Evolutionary conservation across 108 stramenopile species (phyloP), one percentile per base, ranked within the genome.

Genomic region (Pseudonitzschia multistriata): DNA sequence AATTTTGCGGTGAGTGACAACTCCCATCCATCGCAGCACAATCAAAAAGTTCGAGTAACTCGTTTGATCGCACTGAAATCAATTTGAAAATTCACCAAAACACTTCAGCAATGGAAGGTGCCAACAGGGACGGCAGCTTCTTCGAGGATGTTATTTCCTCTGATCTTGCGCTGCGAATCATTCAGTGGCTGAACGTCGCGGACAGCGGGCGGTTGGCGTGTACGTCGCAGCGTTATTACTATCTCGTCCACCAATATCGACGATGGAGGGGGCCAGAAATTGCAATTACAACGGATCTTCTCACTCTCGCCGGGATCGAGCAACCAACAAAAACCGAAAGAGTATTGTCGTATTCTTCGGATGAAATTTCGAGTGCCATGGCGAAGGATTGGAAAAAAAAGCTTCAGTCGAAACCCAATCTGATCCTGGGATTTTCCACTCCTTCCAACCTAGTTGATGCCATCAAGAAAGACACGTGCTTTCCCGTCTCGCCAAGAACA

Each of bases 111-210:
- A 45, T 45, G 42, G 42, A 45, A 17, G 42, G 17, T 45, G 3
- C 42, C 50, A 25, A 52, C 50, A 2, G 25, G n/a, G n/a, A n/a
- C 50, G 8, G 22, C 8, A 52, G 19, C 50, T 19, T 25, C 11
- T 8, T 52, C 3, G 50, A 52, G 50, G 50, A 22, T 24, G 3
- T 25, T n/a, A 10, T 76, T 49, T 75, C 73, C 37, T 64, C 75
- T 4, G 81, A 86, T 71, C 40, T 81, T 15, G 55, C 82, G 39
- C 48, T 86, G 50, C 35, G 80, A 22, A 56, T 83, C 14, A 61
- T 81, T 21, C 72, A 77, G 29, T 86, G 70, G 59, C 59, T 83
- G n/a, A 64, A 61, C 47, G 77, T 80, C 1, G 40, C 60, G 0
- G 81, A 83, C 54, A 31, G 61, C 15, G 64, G 71, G 42, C 40